Base-by-base conservation (phyloP, 352 stramenopile genomes). In the Thraustochytrium sp. region DNA sequence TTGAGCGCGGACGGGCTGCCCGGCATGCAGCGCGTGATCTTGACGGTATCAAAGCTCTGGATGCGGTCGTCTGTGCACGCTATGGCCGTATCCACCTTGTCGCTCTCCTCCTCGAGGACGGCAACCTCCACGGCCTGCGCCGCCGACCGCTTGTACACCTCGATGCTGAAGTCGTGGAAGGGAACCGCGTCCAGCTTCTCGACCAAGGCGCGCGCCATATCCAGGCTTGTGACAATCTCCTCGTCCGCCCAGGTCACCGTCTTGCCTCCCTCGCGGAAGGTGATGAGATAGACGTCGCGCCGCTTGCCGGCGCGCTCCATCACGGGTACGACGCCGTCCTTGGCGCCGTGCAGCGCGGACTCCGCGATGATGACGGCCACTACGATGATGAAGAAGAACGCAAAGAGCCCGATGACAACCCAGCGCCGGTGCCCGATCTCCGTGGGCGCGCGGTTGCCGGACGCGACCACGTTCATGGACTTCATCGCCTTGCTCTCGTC, bases 111-210 rank as follows among this genome's bases (percentile, higher is more conserved):
- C 46, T 61, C 46, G 4, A 80, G 29, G 5, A 80, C 48, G 46
- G 51, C 68, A 11, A 80, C 26, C 44, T 72, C 44, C 23, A 80
- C 40, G 37, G 5, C 5, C 11, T 64, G 26, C 13, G 44, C 49
- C 2, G 46, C 5, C 0, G 5, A 9, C 11, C 1, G 31, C 51
- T 55, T 72, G n/a, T 46, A 46, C 21, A 80, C 18, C 38, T 80
- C 68, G 16, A 80, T 44, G n/a, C 44, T 63, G 26, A 80, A 80
- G 68, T 80, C 68, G 48, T 38, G 18, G 44, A 80, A 80, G 0
- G 68, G 68, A 21, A 64, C 23, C 44, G 4, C 4, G 4, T 13
- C 42, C 18, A 80, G 44, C 16, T 44, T 8, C 5, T 42, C 16
- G 9, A 64, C 51, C 1, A 80, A 23, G 16, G 68, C 49, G 2